Conservation (phyloP, 2,329 filamentous ascomycete species). For the Tolypocladium capitatum region DNA sequence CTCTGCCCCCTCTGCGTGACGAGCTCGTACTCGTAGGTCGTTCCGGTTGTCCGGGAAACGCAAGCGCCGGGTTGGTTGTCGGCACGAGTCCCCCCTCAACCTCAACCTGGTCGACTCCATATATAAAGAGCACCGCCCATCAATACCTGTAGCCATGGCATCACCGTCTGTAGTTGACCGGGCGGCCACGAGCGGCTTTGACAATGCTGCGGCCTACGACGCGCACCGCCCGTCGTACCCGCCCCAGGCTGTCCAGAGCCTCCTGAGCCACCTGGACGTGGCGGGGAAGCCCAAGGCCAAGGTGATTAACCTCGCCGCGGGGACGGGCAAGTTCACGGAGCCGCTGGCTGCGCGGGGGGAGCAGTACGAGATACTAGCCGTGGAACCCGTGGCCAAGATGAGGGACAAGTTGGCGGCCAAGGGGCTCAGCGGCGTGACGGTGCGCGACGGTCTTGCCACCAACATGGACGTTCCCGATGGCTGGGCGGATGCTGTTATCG, state of each 20-base stretch:
- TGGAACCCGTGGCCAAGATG: conserved; percentile 56
- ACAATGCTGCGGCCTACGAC: conserved; percentile 52
- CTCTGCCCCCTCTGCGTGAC: neutral
- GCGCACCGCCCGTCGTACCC: conserved; percentile 55
- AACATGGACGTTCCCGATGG: conserved; percentile 40
- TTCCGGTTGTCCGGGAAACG: neutral
- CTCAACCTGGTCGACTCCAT: neutral
- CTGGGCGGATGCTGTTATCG: conserved; percentile 52
- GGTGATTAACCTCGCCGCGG: conserved; percentile 52
- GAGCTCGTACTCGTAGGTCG: neutral
- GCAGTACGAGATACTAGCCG: conserved; percentile 43
- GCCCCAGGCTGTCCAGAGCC: conserved; percentile 38
- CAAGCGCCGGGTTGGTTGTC: neutral
- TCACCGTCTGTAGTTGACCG: conserved; percentile 27
- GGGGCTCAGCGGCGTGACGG: conserved; percentile 37
- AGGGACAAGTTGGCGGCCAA: conserved; percentile 46
- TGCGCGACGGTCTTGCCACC: conserved; percentile 44
- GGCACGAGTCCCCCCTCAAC: too few species aligned
- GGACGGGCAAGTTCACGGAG: conserved; percentile 60
- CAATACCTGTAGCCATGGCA: conserved; percentile 4
- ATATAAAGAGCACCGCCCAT: neutral
- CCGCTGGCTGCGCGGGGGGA: conserved; percentile 45
- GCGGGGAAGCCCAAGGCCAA: conserved; percentile 29
- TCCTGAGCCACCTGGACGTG: conserved; percentile 44
- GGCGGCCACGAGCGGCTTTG: conserved; percentile 43